Evolutionary conservation across 2,329 filamentous ascomycete species (phyloP).

Genomic region (Trichoderma sp.): DNA sequence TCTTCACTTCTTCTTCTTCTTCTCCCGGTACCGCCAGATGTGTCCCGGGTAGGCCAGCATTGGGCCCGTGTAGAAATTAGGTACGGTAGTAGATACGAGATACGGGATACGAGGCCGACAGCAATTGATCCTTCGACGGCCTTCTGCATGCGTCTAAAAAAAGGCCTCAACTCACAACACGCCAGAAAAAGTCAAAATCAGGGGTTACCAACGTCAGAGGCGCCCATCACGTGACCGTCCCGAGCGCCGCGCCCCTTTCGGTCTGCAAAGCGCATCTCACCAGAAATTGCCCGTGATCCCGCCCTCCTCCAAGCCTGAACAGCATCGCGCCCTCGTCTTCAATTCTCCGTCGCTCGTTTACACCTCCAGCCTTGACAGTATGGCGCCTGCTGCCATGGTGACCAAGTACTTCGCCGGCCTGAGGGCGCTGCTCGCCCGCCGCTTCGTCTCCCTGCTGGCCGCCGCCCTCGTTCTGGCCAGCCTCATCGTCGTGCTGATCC

Average conservation of each 20-base stretch:
- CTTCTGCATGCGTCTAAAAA: slow-evolving; percentile 2
- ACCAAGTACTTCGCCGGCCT: slow-evolving; percentile 27
- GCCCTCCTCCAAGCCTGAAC: not conserved
- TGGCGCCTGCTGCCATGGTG: slow-evolving; percentile 18
- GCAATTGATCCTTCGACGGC: not conserved
- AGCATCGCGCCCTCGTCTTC: not conserved
- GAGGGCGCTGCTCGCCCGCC: slow-evolving; percentile 19
- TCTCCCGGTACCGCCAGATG: too few relatives aligned
- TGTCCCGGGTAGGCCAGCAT: not conserved
- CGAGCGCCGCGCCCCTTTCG: slow-evolving; percentile 14
- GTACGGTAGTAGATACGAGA: too few relatives aligned
- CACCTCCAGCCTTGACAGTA: not conserved
- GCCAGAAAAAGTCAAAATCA: slow-evolving; percentile 15
- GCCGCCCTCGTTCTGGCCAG: slow-evolving; percentile 21
- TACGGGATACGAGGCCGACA: not conserved
- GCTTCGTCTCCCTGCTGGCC: slow-evolving; percentile 25
- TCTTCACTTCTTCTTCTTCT: not conserved
- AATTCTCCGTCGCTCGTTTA: slow-evolving; percentile 24
- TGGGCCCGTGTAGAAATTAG: not conserved
- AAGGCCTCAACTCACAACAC: not conserved
- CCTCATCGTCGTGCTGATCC: slow-evolving; percentile 24
- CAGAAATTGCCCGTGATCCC: slow-evolving; percentile 11
- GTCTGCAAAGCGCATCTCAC: slow-evolving; percentile 3
- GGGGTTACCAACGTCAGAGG: slow-evolving; percentile 9
- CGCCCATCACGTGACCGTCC: slow-evolving; percentile 18